Evolutionary conservation across 208 protist genomes (phyloP).

Genomic region (Leishmania guyanensis): DNA sequence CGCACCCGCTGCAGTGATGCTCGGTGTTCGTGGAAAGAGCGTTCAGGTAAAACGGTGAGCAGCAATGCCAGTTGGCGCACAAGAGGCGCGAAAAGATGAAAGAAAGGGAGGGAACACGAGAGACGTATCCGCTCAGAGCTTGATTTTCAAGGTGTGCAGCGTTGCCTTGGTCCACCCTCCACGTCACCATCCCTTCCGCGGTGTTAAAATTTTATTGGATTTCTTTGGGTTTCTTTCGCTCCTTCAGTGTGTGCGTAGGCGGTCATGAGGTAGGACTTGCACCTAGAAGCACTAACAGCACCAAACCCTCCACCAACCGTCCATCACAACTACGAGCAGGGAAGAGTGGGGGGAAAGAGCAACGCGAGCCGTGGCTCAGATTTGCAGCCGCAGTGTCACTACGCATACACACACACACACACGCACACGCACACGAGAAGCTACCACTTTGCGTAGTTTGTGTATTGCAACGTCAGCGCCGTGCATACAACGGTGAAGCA

Average conservation of each 20-base stretch:
- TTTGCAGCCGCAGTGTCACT: background rate
- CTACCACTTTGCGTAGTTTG: constrained; percentile 28
- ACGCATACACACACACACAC: background rate
- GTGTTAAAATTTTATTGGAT: background rate
- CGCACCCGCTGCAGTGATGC: background rate
- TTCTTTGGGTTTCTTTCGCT: background rate
- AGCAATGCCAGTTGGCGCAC: background rate
- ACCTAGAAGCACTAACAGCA: background rate
- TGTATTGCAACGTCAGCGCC: constrained; percentile 37
- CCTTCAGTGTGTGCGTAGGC: background rate
- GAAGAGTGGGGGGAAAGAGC: background rate
- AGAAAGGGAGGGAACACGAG: background rate
- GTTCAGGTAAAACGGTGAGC: background rate
- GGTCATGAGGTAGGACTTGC: background rate
- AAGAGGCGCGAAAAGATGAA: background rate
- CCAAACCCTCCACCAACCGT: background rate
- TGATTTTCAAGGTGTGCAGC: background rate
- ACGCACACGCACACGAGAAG: background rate
- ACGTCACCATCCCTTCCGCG: background rate
- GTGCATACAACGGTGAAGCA: constrained; percentile 56
- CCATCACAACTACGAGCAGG: background rate
- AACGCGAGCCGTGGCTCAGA: background rate
- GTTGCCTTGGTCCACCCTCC: background rate
- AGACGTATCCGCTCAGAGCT: background rate
- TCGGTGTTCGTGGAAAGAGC: background rate